Percentiles rank a stretch among this genome's conserved stretches.
Conservation (phyloP, 2,329 filamentous ascomycete genomes). For the Plenodomus lindquistii region DNA sequence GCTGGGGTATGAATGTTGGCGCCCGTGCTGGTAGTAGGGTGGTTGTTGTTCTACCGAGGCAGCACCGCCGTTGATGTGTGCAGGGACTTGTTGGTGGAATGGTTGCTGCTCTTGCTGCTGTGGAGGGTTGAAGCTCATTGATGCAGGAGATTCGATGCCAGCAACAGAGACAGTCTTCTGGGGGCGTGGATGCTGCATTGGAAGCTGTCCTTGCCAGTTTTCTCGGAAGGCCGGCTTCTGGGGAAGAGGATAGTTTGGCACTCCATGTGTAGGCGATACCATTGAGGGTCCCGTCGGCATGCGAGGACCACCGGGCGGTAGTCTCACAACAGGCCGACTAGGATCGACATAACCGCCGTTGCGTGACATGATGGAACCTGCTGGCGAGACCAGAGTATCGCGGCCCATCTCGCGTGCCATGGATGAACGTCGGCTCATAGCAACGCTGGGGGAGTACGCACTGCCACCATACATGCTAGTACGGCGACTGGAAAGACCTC, state of each 20-base stretch:
- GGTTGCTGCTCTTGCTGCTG: conserved; percentile 75
- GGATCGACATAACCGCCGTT: conserved; percentile 63
- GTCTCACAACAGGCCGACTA: conserved; percentile 74
- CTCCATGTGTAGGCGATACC: conserved; percentile 39
- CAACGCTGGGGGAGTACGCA: conserved; percentile 81
- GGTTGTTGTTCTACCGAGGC: conserved; percentile 50
- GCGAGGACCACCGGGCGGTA: conserved; percentile 66
- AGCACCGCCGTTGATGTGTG: conserved; percentile 66
- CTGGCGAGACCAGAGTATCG: conserved; percentile 78
- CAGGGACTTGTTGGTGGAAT: conserved; percentile 92
- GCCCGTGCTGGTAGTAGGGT: conserved; percentile 63
- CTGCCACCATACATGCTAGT: conserved; percentile 85
- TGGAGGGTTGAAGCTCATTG: conserved; percentile 61
- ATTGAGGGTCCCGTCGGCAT: conserved; percentile 36
- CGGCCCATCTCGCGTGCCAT: conserved; percentile 68
- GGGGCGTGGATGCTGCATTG: conserved; percentile 93
- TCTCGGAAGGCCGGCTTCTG: conserved; percentile 62
- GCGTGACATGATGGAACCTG: conserved; percentile 75
- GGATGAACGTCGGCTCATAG: conserved; percentile 87
- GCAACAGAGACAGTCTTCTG: conserved; percentile 93
- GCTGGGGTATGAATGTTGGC: conserved; percentile 70
- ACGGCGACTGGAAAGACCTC: conserved; percentile 69
- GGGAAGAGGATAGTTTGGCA: conserved; percentile 55
- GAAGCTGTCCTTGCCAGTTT: conserved; percentile 62
- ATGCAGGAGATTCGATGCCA: conserved; percentile 83